Conservation (phyloP, 257 asterid genomes). For the Lantana camara region DNA sequence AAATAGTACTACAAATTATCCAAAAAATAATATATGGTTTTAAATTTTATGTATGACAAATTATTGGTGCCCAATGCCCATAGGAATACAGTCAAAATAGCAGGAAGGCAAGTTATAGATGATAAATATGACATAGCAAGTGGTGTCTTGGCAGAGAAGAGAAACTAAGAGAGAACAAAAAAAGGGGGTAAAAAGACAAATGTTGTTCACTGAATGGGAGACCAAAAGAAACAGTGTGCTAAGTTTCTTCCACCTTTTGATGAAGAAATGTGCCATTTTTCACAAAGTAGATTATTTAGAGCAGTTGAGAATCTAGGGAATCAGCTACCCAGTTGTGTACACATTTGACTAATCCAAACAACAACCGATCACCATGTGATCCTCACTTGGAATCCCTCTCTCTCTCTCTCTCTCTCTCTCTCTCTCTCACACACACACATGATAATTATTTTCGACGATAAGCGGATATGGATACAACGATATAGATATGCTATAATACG, state of each 20-base stretch:
- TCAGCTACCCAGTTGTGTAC: slow-evolving; percentile 38
- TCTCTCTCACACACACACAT: neutral
- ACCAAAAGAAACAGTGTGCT: slow-evolving; percentile 38
- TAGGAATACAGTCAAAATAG: slow-evolving; percentile 17
- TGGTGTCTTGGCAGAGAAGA: slow-evolving; percentile 9
- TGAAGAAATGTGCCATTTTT: slow-evolving; percentile 14
- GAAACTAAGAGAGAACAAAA: neutral
- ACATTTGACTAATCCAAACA: slow-evolving; percentile 34
- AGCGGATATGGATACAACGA: no score
- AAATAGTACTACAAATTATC: slow-evolving; percentile 10
- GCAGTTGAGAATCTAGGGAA: slow-evolving; percentile 18
- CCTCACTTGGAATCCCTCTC: slow-evolving; percentile 33
- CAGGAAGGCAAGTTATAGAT: slow-evolving; percentile 4
- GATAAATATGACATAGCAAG: slow-evolving; percentile 6
- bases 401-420: slow-evolving; percentile 21
- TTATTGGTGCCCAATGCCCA: neutral
- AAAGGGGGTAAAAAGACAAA: slow-evolving; percentile 36
- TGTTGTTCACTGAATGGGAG: slow-evolving; percentile 37
- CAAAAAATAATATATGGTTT: neutral
- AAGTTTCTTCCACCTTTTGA: slow-evolving; percentile 32
- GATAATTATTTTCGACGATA: no score
- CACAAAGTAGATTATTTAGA: neutral
- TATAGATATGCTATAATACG: no score
- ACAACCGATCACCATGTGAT: slow-evolving; percentile 38
- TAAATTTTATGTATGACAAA: neutral